Base-by-base conservation (phyloP, 2,329 filamentous ascomycete species). In the Clarireedia homoeocarpa region DNA sequence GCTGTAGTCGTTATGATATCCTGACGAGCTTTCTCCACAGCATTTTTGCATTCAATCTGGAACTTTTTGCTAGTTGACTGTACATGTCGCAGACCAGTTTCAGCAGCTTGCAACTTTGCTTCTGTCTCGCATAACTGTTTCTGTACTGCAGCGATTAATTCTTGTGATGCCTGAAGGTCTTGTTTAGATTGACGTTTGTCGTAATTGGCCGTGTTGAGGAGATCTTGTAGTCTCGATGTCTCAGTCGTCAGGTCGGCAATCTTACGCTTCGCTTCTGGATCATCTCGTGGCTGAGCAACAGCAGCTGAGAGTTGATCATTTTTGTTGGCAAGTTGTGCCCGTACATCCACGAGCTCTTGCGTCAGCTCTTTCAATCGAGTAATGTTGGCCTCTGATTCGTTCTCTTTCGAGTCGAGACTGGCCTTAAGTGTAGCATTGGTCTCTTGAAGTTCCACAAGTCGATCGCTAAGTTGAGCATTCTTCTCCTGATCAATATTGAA, bases 201-300 rank as follows among this genome's bases (percentile, higher is more conserved):
- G 57, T 73, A 66, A 7, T 68, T 67, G 23, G 70, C 71, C 14
- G 61, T 58, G 30, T 69, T 59, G 1, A 67, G 55, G 14, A 70
- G 68, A 30, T 65, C 54, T 1, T 69, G 59, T 23, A 60, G 58
- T 17, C n/a, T 56, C 34, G 47, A 53, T 36, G 17, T 70, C 52
- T 55, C 55, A 56, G 12, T 65, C 56, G 65, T 58, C 20, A 68
- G 51, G 10, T 61, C 57, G 26, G 62, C 40, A 34, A 67, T 51
- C 40, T 58, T 62, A 1, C 50, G 55, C 24, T 53, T 53, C 24
- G 66, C 38, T 7, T 38, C 36, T 9, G 60, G 46, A 48, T 66
- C 60, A 24, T 67, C 64, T 55, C 58, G 56, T 2, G 59, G 61
- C 10, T 53, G 23, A 17, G 59, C 57, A 39, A 51, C 53, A 15